Evolutionary conservation across 345 rosid genomes (phyloP), one percentile per base, ranked within the genome.

Genomic region (Hibiscus mutabilis): DNA sequence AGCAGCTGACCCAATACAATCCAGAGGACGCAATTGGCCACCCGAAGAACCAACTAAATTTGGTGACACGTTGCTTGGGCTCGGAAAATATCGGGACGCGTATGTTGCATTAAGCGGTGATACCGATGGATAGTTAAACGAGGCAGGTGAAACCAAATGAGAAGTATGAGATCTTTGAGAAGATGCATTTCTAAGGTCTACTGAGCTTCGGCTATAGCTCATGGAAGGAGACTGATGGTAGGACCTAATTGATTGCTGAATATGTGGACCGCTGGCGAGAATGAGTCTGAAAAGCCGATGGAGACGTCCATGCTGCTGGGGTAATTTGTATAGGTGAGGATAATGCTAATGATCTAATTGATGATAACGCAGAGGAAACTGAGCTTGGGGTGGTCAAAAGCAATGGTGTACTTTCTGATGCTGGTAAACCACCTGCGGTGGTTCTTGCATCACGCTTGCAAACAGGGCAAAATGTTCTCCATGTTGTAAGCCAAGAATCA

Each of bases 391-490:
- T 82, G 2, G 96, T 85, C 18, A 90, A 84, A 68, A 95, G 96
- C 68, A 92, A 77, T 2, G 99, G 97, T 2, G 99, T 95, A 69
- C 87, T 85, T 72, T 89, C 97, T 16, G 99, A 92, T 57, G 91
- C 93, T 1, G 97, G 93, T 0, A 87, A 88, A 73, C 90, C 93
- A n/a, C 93, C 90, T 0, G 80, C 82, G 81, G 82, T 84, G 0
- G 90, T 90, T 81, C 97, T 87, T 16, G 93, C 99, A 78, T 90
- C 97, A 2, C 93, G 86, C 86, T 95, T 92, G 86, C 99, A 95
- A 37, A 95, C 89, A 0, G 97, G 99, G 75, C 99, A 95, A 78
- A 95, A 95, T 4, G 99, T 92, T 80, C 97, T 87, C 99, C 99
- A 95, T 0, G 93, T 47, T 0, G 99, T 92, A 58, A 95, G 90